These are phyloP conservation scores for Globisporangium cylindrosporum DNA, from an alignment of 352 stramenopile species.

Conservation along the genomic window DNA sequence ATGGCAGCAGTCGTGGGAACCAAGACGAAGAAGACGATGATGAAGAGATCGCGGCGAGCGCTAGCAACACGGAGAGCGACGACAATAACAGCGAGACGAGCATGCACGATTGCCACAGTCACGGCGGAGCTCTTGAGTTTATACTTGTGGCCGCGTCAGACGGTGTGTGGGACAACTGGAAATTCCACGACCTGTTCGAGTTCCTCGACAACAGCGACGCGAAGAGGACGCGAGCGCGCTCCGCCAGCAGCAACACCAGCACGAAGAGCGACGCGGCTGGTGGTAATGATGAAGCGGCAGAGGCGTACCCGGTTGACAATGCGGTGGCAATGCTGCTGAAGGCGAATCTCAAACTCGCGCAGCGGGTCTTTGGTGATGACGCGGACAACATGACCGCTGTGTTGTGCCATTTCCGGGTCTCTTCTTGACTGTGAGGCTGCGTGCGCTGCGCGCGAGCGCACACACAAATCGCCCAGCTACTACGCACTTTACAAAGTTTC, in stretches of 20 bases:
- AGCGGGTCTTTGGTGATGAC: slow-evolving; percentile 72
- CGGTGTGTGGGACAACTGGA: slow-evolving; percentile 90
- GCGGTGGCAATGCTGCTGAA: slow-evolving; percentile 49
- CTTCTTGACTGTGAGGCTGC: slow-evolving; percentile 2
- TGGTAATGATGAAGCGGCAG: not conserved
- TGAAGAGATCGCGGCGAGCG: slow-evolving; percentile 9
- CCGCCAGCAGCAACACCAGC: slow-evolving; percentile 1
- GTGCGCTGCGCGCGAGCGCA: no score
- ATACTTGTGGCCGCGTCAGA: slow-evolving; percentile 75
- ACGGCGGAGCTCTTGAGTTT: slow-evolving; percentile 25
- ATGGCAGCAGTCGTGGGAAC: slow-evolving; percentile 15
- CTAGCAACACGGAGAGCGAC: slow-evolving; percentile 18
- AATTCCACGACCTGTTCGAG: slow-evolving; percentile 65
- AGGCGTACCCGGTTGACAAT: slow-evolving; percentile 23
- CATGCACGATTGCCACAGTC: not conserved
- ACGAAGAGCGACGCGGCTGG: not conserved
- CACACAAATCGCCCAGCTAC: no score
- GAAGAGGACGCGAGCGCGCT: slow-evolving; percentile 5
- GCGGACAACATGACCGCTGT: slow-evolving; percentile 90
- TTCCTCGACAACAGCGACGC: slow-evolving; percentile 27
- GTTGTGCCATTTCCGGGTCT: slow-evolving; percentile 44
- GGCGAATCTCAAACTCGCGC: slow-evolving; percentile 57
- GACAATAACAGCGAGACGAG: slow-evolving; percentile 18
- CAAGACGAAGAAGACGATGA: slow-evolving; percentile 17
- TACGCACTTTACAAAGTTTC: no score